Evolutionary conservation across 495 filamentous ascomycete species (phyloP), one percentile per base, ranked within the genome.

Genomic region (Saxophila tyrrhenica): DNA sequence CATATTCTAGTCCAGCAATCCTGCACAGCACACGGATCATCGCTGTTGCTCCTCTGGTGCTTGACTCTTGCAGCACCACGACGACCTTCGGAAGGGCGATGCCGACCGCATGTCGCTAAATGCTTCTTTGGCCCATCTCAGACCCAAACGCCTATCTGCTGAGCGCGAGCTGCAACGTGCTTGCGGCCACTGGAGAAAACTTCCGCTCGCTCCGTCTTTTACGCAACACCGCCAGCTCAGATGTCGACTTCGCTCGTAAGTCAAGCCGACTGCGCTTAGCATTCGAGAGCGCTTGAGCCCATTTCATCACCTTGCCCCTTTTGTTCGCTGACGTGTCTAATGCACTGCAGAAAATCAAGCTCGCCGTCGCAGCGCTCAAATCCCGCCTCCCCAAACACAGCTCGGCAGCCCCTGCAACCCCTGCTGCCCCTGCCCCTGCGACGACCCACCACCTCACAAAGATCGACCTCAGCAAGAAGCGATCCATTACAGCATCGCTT

Each of bases 401-500:
- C 44, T 7, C 19, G n/a, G 20, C 8, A 48, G 23, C 13, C 38
- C 35, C 46, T n/a, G 17, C 35, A 48, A 17, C 53, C 2, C 25
- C 44, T 17, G n/a, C n/a, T n/a, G n/a, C n/a, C n/a, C n/a, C n/a
- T n/a, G n/a, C n/a, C n/a, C n/a, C n/a, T n/a, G n/a, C n/a, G 8
- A 50, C 25, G 15, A 5, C 46, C 35, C 15, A 20, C 48, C 10
- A 3, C 13, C 21, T 25, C 49, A 16, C n/a, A 8, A 45, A 46
- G 13, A 15, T 2, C 44, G 16, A 55, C 24, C 48, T 53, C 25
- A 42, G 42, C 11, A 49, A 48, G 24, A 25, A 53, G 35, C 11
- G 1, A 10, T 58, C 50, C 42, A 38, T 58, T 20, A 32, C 56
- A 3, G 21, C 50, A 22, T 53, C 56, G 5, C 25, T 54, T 32